These are phyloP conservation scores for Spergularia bocconei DNA, from an alignment of 148 eudicot genomes.

Conservation along the genomic window DNA sequence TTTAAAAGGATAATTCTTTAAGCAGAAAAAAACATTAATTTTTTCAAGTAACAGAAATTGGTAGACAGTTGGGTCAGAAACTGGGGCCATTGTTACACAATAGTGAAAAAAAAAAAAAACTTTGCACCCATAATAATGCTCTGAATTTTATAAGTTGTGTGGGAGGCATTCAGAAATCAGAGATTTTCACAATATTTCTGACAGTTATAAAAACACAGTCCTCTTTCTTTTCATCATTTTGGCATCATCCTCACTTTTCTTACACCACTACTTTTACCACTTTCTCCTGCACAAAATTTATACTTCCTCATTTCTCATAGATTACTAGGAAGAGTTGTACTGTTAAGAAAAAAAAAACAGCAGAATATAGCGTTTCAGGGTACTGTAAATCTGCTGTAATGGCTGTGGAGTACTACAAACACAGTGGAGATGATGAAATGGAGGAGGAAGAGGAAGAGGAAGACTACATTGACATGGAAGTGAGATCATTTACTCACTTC, in stretches of 20 bases:
- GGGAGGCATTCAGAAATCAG: slow-evolving; percentile 26
- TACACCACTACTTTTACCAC: background rate
- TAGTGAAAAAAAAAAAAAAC: slow-evolving; percentile 22
- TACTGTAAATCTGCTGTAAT: slow-evolving; percentile 6
- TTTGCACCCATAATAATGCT: slow-evolving; percentile 19
- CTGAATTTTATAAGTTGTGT: slow-evolving; percentile 31
- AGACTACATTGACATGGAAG: slow-evolving; percentile 83
- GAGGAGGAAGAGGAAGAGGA: slow-evolving; percentile 45
- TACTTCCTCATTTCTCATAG: background rate
- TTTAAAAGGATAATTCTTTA: too few species aligned
- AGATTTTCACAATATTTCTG: slow-evolving; percentile 20
- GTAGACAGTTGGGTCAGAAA: slow-evolving; percentile 27
- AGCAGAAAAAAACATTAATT: background rate
- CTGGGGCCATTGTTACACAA: slow-evolving; percentile 28
- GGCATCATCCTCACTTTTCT: slow-evolving; percentile 17
- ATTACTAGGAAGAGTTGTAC: background rate
- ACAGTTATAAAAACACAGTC: background rate
- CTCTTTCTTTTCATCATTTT: slow-evolving; percentile 19
- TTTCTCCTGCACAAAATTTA: background rate
- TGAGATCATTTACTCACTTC: slow-evolving; percentile 43
- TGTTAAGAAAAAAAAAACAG: background rate
- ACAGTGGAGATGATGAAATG: background rate
- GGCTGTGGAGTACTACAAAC: slow-evolving; percentile 29
- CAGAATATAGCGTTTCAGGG: background rate
- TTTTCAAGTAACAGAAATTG: background rate